Evolutionary conservation across 2,329 filamentous ascomycete genomes (phyloP).

Genomic region (Penicillium sp.): DNA sequence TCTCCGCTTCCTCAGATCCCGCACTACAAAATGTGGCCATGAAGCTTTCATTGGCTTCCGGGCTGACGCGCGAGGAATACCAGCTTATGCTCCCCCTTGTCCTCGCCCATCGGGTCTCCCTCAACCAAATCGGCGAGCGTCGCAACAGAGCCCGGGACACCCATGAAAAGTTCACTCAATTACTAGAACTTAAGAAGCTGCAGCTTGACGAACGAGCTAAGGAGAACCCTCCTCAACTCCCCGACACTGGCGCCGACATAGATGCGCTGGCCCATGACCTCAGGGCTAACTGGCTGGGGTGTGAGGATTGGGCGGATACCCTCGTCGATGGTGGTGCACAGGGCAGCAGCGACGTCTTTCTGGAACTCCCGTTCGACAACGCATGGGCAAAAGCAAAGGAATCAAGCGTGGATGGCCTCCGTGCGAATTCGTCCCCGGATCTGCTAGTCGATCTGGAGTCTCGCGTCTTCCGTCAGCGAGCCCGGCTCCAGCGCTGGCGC

Average conservation of each 20-base stretch:
- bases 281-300: conserved; percentile 62
- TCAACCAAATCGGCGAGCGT: too few relatives aligned
- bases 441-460: conserved; percentile 60
- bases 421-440: too few relatives aligned
- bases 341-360: conserved; percentile 51
- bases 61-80: conserved; percentile 27
- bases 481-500: too few relatives aligned
- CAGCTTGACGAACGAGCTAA: conserved; percentile 40
- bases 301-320: conserved; percentile 62
- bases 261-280: too few relatives aligned
- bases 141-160: too few relatives aligned
- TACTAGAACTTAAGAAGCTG: conserved; percentile 56
- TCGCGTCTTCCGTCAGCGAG: conserved; percentile 58
- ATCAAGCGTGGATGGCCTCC: conserved; percentile 44
- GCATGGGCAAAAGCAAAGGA: conserved; percentile 62
- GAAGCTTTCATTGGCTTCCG: conserved; percentile 47
- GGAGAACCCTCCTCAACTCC: too few relatives aligned
- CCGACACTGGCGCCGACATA: too few relatives aligned
- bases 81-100: conserved; percentile 54
- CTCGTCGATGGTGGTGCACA: conserved; percentile 59
- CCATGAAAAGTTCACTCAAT: conserved; percentile 57
- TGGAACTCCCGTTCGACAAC: conserved; percentile 60
- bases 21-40: conserved; percentile 45
- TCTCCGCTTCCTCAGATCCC: conserved; percentile 38
- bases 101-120: conserved; percentile 61